Evolutionary conservation across 2,329 filamentous ascomycete species (phyloP), one percentile per base, ranked within the genome.

Genomic region (Macroventuria anomochaeta): DNA sequence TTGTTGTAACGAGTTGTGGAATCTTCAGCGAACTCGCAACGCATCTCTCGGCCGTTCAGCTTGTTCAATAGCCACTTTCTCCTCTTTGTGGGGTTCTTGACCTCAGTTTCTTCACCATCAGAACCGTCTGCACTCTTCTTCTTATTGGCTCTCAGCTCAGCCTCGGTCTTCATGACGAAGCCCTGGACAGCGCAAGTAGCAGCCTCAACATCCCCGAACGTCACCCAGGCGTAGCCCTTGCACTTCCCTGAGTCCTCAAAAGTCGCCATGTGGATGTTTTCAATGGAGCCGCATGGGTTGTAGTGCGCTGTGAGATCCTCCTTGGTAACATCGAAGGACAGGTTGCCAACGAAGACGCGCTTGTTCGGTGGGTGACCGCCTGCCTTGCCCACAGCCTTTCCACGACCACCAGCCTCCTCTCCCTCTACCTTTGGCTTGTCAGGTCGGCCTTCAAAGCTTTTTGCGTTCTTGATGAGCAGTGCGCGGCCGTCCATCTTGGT

Each of bases 201-300:
- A 0, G 88, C 84, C 51, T 90, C 86, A 10, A 93, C 71, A 43
- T 92, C 87, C 70, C 88, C 87, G 76, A 97, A 99, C 57, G 90
- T 90, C 57, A 99, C 86, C 93, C 95, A 99, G 5, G 88, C 95
- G 77, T 89, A 99, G 15, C 95, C 96, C 79, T 97, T 97, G 80
- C 95, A 99, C 79, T 97, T 99, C 36, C 95, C 95, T 17, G 88
- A 88, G 74, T 99, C 96, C 75, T 97, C 91, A 71, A 99, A 99
- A 0, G 93, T 96, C 2, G 95, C 95, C 62, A 97, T 81, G 77
- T 96, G 93, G 60, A 91, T 84, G 78, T 90, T 90, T 46, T 88
- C 85, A 57, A 97, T 85, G 58, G 88, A 82, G 43, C 95, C 95
- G 71, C 93, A 97, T 72, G 88, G 90, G 41, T 83, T 83, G 74